Base-by-base conservation (phyloP, 257 asterid genomes). In the Ajuga chamaepitys region DNA sequence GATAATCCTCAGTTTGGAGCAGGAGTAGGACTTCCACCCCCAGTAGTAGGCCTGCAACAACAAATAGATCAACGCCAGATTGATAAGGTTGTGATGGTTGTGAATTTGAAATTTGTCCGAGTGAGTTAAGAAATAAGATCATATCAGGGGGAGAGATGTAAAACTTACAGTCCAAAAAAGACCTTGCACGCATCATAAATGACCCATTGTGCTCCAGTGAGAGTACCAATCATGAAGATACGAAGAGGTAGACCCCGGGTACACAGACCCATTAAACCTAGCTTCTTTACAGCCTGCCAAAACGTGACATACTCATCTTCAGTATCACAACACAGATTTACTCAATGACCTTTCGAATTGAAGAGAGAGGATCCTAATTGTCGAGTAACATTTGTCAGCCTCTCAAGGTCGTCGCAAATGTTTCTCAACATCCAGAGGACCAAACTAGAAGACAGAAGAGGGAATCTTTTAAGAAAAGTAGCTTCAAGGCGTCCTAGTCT, bases 241-340 rank as follows among this genome's bases (percentile, higher is more conserved):
- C 95, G 95, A 26, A 87, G 84, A 57, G 97, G 97, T 74, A 89
- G 93, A 4, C 93, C 93, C 21, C 88, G 83, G 7, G 87, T 85
- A 50, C 82, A 81, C 61, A 85, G 64, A 22, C 87, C 93, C 89
- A 61, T 34, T 52, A 85, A 41, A 20, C 93, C 93, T 34, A 85
- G 74, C 73, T 81, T 85, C 20, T 64, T 71, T 67, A 85, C 86
- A 18, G 93, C 93, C 93, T 85, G 69, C 0, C 57, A 44, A n/a
- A 26, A 57, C 8, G 48, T 1, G 45, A 2, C 18, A 35, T 35
- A 30, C 37, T n/a, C n/a, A n/a, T n/a, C n/a, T n/a, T n/a, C n/a
- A n/a, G n/a, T n/a, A n/a, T n/a, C n/a, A n/a, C n/a, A n/a, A n/a
- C n/a, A n/a, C n/a, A n/a, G n/a, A n/a, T n/a, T n/a, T n/a, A n/a